These are phyloP conservation scores for Penicillium occitanis DNA, from an alignment of 2,329 filamentous ascomycete genomes.

Conservation along the genomic window DNA sequence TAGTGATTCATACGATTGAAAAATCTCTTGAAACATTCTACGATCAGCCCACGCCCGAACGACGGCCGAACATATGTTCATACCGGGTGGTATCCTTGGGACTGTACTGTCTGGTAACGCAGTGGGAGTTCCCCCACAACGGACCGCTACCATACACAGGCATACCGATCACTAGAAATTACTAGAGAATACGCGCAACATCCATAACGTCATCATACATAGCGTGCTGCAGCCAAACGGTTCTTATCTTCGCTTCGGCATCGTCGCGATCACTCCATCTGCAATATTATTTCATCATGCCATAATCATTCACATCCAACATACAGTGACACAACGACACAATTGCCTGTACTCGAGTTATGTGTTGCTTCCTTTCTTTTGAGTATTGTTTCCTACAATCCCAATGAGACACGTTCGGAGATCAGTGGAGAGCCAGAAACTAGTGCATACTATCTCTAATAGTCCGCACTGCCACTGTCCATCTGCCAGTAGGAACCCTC, in stretches of 20 bases:
- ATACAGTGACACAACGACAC: background rate
- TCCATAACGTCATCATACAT: constrained; percentile 19
- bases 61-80: background rate
- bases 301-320: background rate
- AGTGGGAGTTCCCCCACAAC: background rate
- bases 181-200: constrained; percentile 1
- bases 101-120: background rate
- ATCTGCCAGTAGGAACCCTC: background rate
- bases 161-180: background rate
- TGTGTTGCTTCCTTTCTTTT: background rate
- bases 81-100: background rate
- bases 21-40: background rate
- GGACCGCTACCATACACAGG: background rate
- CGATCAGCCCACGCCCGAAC: background rate
- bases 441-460: background rate
- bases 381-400: background rate
- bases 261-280: background rate
- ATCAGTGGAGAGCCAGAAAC: background rate
- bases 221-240: background rate
- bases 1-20: background rate
- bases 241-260: background rate
- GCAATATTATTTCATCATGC: background rate
- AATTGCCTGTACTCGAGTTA: background rate
- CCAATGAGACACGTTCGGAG: background rate
- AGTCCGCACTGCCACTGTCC: background rate